Base-by-base conservation (phyloP, 768 basidiomycete species). In the Crepidotus variabilis region DNA sequence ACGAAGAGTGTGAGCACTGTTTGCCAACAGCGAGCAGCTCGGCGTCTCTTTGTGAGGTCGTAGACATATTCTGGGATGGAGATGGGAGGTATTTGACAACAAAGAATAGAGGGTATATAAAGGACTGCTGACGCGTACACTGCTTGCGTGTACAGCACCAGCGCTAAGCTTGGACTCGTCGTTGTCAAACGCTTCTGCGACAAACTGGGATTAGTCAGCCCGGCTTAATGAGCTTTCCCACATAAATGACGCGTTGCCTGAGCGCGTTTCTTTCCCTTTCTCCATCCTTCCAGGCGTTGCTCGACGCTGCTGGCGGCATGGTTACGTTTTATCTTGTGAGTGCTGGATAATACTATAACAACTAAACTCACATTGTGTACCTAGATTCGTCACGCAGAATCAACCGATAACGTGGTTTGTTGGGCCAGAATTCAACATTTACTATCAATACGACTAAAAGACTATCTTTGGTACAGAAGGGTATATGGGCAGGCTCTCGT, bases 381-480 rank as follows among this genome's bases (percentile, higher is more conserved):
- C 14, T 50, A 91, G 88, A 75, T 90, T 61, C 76, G 90, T 52
- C 90, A 92, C 66, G 90, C 84, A 24, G 87, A 92, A 63, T 89
- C 89, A 7, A 82, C 79, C 33, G 90, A 92, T 61, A 92, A 92
- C 61, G 59, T 86, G 65, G 89, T 88, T 50, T 48, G 82, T 52
- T 73, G 65, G 22, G 34, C 22, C 14, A 49, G 14, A 5, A 14
- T 5, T 3, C 16, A 32, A 18, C 46, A n/a, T 28, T 36, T 43
- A n/a, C n/a, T n/a, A n/a, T n/a, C n/a, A 45, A n/a, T 16, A 9
- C 8, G 5, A 34, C 16, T 43, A 20, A 23, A 52, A 13, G 18
- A 9, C 13, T 32, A 16, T 33, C 24, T 35, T 23, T 6, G 28
- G 67, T 28, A 60, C 69, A 23, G 70, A 64, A 62, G 35, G 56